Base-by-base conservation (phyloP, 2,329 filamentous ascomycete genomes). In the Incumbomyces delicatus region DNA sequence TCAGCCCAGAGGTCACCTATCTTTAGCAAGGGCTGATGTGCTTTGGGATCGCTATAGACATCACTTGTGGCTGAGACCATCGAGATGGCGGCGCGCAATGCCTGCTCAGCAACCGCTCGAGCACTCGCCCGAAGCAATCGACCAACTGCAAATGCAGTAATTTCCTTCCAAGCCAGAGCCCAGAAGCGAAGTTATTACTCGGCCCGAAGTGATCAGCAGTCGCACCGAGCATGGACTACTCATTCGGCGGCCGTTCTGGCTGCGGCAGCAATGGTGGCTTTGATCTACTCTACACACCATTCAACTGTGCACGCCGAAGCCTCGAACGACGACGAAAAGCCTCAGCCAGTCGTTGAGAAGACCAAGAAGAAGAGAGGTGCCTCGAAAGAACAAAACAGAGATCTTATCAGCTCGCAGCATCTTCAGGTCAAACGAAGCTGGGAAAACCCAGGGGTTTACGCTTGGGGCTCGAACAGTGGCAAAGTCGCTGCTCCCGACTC, bases 381-480 rank as follows among this genome's bases (percentile, higher is more conserved):
- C 1, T 81, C 79, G 6, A 79, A 79, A 54, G 85, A 89, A 63
- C 82, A 87, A 53, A 81, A 82, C 52, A 69, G 85, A 48, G 84
- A 88, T 46, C 66, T 85, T 48, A 79, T 94, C 56, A 90, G 85
- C 60, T 86, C 85, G 10, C 87, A 94, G 62, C 87, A 94, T 66
- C 68, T 87, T 5, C 90, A 95, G 68, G 85, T 95, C 49, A 87
- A 85, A 68, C 80, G 78, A 60, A 94, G 86, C 65, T 76, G 79
- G 72, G 78, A 80, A 65, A 81, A 85, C 50, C 90, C 92, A 0
- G 92, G 89, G 1, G 84, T 96, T 0, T 96, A 94, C 66, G 80
- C 84, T 4, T 98, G 92, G 90, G 92, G 92, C 0, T 87, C 84
- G 14, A 98, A 98, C 59, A 71, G 72, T 13, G 87, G 88, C 50